Evolutionary conservation across 192 early-diverging fungal genomes (phyloP), one percentile per base, ranked within the genome.

Genomic region (Funneliformis mosseae): DNA sequence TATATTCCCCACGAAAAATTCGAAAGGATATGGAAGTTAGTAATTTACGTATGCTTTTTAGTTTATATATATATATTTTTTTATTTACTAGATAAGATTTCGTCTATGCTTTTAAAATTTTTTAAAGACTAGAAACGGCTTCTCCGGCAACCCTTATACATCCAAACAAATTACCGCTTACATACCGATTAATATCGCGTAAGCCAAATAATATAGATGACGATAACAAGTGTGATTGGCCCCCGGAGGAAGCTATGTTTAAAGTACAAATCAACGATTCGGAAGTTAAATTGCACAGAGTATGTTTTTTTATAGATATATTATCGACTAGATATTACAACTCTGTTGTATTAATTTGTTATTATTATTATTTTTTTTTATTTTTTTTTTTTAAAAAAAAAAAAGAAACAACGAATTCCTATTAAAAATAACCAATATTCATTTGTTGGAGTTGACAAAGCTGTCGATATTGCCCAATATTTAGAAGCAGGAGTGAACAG

Each of bases 1-100:
- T 67, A 67, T 67, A 23, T 67, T 1, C 33, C 64, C 8, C 64
- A 67, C 12, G 64, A 67, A 5, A 67, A 27, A 23, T 67, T 67
- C 25, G 33, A 67, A 16, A 27, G 64, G 64, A 67, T 67, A 67
- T 67, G 64, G 64, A 67, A 18, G 64, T 67, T 14, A 67, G 25
- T 67, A 33, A 18, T 33, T 33, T n/a, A 63, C n/a, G 5, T 45
- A 45, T 45, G 5, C 5, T 63, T 63, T n/a, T 25, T 23, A 25
- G 8, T 3, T 9, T 9, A 63, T 12, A 33, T 38, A n/a, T 61
- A 14, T 61, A 61, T 61, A n/a, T 61, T 61, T 61, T 67, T 38
- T 23, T 38, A 39, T 67, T 33, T 25, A 67, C 27, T 4, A 7
- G 5, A 33, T 10, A 6, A 33, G 7, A 16, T 18, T 33, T 6